Percentiles rank a stretch among this genome's conserved stretches.
Conservation (phyloP, 768 basidiomycete species). For the Tulasnella calospora region DNA sequence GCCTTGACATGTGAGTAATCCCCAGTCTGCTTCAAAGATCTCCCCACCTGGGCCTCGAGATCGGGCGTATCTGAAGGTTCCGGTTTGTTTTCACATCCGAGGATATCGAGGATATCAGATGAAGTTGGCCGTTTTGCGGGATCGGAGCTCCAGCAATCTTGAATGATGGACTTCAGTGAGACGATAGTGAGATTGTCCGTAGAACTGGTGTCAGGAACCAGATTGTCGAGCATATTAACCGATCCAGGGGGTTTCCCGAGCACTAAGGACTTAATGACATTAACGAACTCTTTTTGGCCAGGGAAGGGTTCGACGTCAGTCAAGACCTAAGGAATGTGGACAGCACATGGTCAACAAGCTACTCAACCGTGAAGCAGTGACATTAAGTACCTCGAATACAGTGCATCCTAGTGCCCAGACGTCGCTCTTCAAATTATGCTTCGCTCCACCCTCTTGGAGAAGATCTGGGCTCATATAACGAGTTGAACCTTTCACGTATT, state of each 20-base stretch:
- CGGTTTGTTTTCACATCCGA: not conserved
- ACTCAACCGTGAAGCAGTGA: not conserved
- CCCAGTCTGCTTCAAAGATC: too few species aligned
- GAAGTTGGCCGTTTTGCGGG: not conserved
- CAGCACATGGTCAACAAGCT: not conserved
- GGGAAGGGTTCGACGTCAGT: not conserved
- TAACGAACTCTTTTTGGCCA: not conserved
- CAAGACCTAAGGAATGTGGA: not conserved
- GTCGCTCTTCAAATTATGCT: not conserved
- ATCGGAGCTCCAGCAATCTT: not conserved
- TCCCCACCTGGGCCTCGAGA: too few species aligned
- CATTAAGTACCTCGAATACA: not conserved
- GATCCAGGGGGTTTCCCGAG: not conserved
- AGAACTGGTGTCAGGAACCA: not conserved
- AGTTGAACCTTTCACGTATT: not conserved
- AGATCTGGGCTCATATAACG: not conserved
- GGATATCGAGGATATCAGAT: constrained; percentile 1
- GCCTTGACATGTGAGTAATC: too few species aligned
- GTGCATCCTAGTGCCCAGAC: not conserved
- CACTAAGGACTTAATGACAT: not conserved
- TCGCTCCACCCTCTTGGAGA: not conserved
- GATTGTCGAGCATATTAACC: not conserved
- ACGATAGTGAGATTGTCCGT: not conserved
- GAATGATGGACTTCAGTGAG: not conserved
- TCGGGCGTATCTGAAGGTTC: too few species aligned